Base-by-base conservation (phyloP, 2,329 filamentous ascomycete genomes). In the Diaporthe australafricana region DNA sequence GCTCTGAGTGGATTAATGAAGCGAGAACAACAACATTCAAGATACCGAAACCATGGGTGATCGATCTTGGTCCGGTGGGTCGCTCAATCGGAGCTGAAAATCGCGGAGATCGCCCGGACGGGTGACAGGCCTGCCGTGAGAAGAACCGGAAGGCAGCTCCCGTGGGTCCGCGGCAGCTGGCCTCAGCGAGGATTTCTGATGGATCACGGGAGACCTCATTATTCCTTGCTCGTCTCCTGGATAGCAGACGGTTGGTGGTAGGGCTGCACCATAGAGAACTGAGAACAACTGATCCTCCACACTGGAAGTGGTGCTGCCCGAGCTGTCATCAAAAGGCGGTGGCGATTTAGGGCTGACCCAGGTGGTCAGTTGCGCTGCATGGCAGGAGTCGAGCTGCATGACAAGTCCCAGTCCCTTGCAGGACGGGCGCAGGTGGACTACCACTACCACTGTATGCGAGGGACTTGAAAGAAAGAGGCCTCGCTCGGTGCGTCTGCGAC, bases 301-400 rank as follows among this genome's bases (percentile, higher is more conserved):
- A 17, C 30, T 25, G 16, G 27, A 55, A 35, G 20, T 45, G 35
- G 68, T 68, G 55, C 48, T 56, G 14, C 12, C 17, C 35, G 25
- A 27, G 50, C 60, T 38, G 32, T 70, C 20, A 35, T 22, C 17
- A 71, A 70, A 68, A 56, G 42, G 68, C 71, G 69, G 62, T 73
- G 68, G 71, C 62, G 40, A 71, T 63, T 71, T 73, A 71, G 63
- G 71, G 71, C 71, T 73, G 62, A 71, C 62, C 20, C 6, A n/a
- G 22, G 7, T 14, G 42, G 27, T n/a, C 42, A 56, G 40, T 55
- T 45, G 40, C 40, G 45, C 45, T 69, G 65, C 70, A 63, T 42
- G 8, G 27, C 16, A 55, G 50, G 66, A 68, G 38, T 68, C 40
- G 66, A 68, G 68, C 20, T 66, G 40, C n/a, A 56, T 40, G 53